Evolutionary conservation across 768 basidiomycete genomes (phyloP).

Genomic region (Lentinula sp.): DNA sequence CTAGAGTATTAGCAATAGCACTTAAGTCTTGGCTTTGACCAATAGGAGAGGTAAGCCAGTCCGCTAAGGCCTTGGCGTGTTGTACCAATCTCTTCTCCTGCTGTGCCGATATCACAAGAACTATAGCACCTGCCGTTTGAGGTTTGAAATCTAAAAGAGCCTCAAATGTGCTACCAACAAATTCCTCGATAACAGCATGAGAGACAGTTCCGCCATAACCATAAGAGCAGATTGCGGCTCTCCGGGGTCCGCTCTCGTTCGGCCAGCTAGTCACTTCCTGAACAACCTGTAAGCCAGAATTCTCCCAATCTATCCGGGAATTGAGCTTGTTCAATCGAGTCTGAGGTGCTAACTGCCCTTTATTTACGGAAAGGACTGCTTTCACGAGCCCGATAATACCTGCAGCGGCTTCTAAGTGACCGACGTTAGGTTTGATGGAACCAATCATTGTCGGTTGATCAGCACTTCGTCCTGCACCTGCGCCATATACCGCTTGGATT

Average conservation of each 20-base stretch:
- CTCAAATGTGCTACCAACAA: neutral
- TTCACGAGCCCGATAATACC: neutral
- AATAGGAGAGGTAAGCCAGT: neutral
- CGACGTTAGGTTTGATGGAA: conserved; percentile 29
- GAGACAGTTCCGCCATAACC: conserved; percentile 1
- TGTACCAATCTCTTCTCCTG: neutral
- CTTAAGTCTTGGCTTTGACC: neutral
- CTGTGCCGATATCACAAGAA: neutral
- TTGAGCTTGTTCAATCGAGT: neutral
- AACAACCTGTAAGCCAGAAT: neutral
- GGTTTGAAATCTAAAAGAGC: neutral
- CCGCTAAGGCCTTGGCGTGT: neutral
- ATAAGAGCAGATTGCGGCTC: neutral
- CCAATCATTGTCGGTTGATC: conserved; percentile 18
- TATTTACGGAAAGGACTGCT: neutral
- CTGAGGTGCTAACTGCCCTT: neutral
- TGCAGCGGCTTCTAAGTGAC: conserved; percentile 7
- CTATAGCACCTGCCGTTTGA: neutral
- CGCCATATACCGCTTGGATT: conserved; percentile 24
- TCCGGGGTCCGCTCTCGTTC: neutral
- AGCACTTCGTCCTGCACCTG: conserved; percentile 10
- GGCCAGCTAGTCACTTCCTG: neutral
- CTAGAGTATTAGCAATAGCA: neutral
- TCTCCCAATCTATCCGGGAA: neutral
- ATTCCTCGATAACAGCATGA: neutral